These are phyloP conservation scores for Suillus placidus DNA, from an alignment of 768 basidiomycete species.

Conservation along the genomic window DNA sequence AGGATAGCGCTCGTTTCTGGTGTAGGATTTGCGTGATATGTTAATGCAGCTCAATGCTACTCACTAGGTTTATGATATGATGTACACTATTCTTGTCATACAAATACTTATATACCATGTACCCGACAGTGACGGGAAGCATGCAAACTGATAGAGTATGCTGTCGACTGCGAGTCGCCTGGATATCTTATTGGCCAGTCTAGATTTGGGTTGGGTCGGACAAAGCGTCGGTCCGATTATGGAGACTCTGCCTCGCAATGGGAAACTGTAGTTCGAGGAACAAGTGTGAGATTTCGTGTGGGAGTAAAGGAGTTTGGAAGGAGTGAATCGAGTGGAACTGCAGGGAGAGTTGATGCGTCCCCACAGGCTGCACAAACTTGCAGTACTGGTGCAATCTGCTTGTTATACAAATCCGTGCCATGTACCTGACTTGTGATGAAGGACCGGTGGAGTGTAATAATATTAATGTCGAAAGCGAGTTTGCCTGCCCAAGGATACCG, in stretches of 20 bases:
- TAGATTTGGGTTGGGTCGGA: background rate
- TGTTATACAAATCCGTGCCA: background rate
- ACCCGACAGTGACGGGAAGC: background rate
- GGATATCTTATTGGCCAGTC: background rate
- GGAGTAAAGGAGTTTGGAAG: background rate
- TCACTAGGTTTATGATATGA: conserved; percentile 3
- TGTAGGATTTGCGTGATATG: conserved; percentile 2
- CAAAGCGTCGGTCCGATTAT: background rate
- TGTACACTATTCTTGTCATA: conserved; percentile 5
- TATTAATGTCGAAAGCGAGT: background rate
- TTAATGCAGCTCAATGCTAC: background rate
- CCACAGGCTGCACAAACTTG: background rate
- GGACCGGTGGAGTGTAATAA: background rate
- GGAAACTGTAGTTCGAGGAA: background rate
- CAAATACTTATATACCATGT: background rate
- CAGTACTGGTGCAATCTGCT: background rate
- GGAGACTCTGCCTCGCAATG: background rate
- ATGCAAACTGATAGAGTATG: background rate
- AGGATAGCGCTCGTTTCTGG: background rate
- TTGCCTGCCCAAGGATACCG: background rate
- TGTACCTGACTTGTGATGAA: background rate
- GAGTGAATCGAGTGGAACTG: background rate
- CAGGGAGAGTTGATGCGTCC: background rate
- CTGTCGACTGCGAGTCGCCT: background rate
- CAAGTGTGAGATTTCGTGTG: background rate